A percentile compares a stretch with the other conserved stretches of the same genome.
These are phyloP conservation scores for Senna tora DNA, from an alignment of 306 rosid species.

Conservation along the genomic window DNA sequence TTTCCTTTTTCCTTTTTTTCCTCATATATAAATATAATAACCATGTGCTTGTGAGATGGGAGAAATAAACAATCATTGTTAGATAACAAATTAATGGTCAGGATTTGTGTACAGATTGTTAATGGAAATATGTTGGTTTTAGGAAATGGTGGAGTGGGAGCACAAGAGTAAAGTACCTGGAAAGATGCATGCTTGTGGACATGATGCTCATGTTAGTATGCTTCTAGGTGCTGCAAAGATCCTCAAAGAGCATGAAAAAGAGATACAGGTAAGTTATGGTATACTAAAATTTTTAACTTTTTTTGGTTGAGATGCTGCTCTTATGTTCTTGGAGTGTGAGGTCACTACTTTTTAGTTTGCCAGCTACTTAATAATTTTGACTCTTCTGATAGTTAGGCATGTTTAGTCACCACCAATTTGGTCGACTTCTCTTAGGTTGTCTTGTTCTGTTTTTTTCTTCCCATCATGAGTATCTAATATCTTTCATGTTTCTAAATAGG, in stretches of 20 bases:
- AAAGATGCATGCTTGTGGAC: conserved; percentile 98
- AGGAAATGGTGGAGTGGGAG: conserved; percentile 98
- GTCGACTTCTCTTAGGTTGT: conserved; percentile 9
- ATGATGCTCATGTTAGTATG: conserved; percentile 93
- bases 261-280: conserved; percentile 57
- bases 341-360: conserved; percentile 3
- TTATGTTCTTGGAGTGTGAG: conserved; percentile 4
- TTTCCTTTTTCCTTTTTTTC: not conserved
- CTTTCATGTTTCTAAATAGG: conserved; percentile 48
- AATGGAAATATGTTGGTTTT: not conserved
- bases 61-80: too few relatives aligned
- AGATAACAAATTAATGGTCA: too few relatives aligned
- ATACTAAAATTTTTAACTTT: not conserved
- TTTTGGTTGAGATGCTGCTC: not conserved
- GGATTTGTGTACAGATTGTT: too few relatives aligned
- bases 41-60: not conserved
- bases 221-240: conserved; percentile 90
- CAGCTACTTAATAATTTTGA: conserved; percentile 5
- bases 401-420: conserved; percentile 8
- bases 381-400: conserved; percentile 4
- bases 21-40: not conserved
- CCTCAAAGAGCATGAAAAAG: conserved; percentile 74
- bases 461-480: conserved; percentile 10
- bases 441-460: conserved; percentile 16
- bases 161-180: conserved; percentile 82